phyloP scores from a whole-genome alignment of 2,329 filamentous ascomycete species.

The Neurospora sp. region DNA sequence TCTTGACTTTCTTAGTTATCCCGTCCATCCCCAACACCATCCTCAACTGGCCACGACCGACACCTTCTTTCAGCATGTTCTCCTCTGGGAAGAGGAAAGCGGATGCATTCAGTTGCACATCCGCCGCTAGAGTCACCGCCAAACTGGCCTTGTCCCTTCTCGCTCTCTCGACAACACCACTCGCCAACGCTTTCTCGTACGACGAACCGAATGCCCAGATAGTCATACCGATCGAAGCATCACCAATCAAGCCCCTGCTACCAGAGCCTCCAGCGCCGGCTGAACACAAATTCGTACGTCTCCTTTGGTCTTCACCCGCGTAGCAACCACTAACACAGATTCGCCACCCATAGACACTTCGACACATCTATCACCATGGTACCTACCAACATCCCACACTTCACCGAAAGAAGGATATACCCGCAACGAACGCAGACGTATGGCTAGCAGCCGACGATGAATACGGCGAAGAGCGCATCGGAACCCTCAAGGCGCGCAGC shows the following conservation, averaged over 20 bases:
- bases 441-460: constrained; percentile 54
- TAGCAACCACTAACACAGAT: not conserved
- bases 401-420: constrained; percentile 66
- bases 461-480: constrained; percentile 39
- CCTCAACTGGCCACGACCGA: not conserved
- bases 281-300: constrained; percentile 46
- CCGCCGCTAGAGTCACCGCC: constrained; percentile 54
- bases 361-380: constrained; percentile 90
- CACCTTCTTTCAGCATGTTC: constrained; percentile 17
- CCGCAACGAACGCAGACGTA: constrained; percentile 46
- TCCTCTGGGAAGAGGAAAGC: constrained; percentile 17
- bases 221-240: constrained; percentile 34
- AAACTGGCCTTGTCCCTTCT: constrained; percentile 58
- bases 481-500: constrained; percentile 53
- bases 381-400: constrained; percentile 68
- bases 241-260: constrained; percentile 28
- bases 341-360: constrained; percentile 43
- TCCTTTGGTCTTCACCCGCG: constrained; percentile 2
- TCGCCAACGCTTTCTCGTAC: constrained; percentile 20
- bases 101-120: constrained; percentile 33
- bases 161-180: constrained; percentile 40
- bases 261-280: constrained; percentile 38
- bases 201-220: constrained; percentile 28
- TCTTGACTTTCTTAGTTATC: not conserved
- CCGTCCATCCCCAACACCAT: not conserved